Conservation (phyloP, 441 rosid species). For the Metrosideros polymorpha region DNA sequence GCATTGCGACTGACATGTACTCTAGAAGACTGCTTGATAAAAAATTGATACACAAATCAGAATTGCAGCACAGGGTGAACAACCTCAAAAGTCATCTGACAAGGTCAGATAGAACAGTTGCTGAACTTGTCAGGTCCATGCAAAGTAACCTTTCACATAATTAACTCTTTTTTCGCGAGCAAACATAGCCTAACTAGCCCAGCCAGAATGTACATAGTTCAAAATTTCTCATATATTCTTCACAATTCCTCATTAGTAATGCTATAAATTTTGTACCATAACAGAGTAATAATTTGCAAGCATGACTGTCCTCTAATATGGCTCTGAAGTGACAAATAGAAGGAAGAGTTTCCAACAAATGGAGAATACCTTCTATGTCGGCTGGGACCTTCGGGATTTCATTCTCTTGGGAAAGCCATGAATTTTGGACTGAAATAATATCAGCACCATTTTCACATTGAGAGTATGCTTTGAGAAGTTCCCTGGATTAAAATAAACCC, state of each 20-base stretch:
- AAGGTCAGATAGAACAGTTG: neutral
- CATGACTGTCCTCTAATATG: neutral
- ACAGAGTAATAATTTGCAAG: neutral
- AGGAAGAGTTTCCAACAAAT: neutral
- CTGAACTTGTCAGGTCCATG: neutral
- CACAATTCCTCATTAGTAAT: neutral
- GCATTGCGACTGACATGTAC: neutral
- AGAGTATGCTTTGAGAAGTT: slow-evolving; percentile 77
- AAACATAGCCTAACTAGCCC: neutral
- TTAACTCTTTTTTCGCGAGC: neutral
- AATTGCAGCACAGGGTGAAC: neutral
- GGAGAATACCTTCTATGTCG: slow-evolving; percentile 28
- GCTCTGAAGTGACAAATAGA: neutral
- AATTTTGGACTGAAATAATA: slow-evolving; percentile 69
- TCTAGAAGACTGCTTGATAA: neutral
- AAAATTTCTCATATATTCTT: neutral
- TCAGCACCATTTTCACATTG: slow-evolving; percentile 67
- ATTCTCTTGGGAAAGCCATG: slow-evolving; percentile 77
- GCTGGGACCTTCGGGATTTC: slow-evolving; percentile 39
- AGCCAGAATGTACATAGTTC: neutral
- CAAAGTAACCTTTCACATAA: neutral
- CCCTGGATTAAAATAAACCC: slow-evolving; percentile 34
- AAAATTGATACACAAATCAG: neutral
- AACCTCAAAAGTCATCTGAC: neutral
- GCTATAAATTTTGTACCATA: neutral